These are phyloP conservation scores for Sungouiella thailandica DNA, from an alignment of 805 yeast species.

Conservation along the genomic window DNA sequence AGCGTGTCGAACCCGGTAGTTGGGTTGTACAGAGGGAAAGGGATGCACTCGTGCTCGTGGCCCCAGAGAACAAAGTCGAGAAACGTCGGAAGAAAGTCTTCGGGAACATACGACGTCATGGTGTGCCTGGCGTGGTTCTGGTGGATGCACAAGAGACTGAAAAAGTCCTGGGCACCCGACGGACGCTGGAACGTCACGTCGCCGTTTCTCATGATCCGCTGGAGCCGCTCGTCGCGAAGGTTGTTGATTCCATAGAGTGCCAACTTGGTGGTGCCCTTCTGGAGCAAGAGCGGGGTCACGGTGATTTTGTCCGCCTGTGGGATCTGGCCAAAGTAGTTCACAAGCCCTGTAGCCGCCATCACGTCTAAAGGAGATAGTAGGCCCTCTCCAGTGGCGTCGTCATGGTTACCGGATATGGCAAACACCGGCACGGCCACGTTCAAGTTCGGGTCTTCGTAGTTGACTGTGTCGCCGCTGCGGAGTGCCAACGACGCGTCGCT, in stretches of 20 bases:
- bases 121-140: constrained; percentile 87
- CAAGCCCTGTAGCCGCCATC: constrained; percentile 70
- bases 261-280: constrained; percentile 75
- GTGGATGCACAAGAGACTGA: constrained; percentile 80
- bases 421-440: constrained; percentile 88
- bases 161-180: constrained; percentile 61
- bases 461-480: constrained; percentile 62
- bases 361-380: constrained; percentile 83
- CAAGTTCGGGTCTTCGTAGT: constrained; percentile 86
- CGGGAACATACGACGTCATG: constrained; percentile 79
- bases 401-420: constrained; percentile 94
- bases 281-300: constrained; percentile 71
- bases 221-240: constrained; percentile 83
- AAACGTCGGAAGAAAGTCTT: constrained; percentile 73
- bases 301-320: constrained; percentile 68
- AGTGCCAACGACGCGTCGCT: constrained; percentile 70
- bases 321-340: constrained; percentile 88
- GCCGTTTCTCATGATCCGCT: constrained; percentile 75
- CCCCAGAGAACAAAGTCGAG: constrained; percentile 91
- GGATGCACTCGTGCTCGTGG: constrained; percentile 93
- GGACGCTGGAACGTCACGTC: constrained; percentile 78
- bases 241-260: constrained; percentile 88
- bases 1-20: constrained; percentile 68
- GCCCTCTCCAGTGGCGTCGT: constrained; percentile 88
- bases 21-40: constrained; percentile 57